phyloP scores from a whole-genome alignment of 352 stramenopile species.

The Phytophthora tubulina region DNA sequence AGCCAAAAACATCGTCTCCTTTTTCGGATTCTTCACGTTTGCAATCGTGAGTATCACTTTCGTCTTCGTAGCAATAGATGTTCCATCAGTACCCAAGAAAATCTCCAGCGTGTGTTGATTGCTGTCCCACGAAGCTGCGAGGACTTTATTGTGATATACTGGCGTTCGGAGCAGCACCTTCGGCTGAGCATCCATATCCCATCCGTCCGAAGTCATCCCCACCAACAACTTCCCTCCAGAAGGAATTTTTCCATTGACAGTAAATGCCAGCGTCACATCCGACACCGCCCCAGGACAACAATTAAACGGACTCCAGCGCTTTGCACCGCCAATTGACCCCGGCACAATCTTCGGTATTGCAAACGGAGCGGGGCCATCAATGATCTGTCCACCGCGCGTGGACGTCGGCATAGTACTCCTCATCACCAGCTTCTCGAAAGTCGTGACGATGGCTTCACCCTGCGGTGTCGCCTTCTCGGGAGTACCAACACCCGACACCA shows the following conservation, averaged over 20 bases:
- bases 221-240: slow-evolving; percentile 55
- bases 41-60: slow-evolving; percentile 53
- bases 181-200: slow-evolving; percentile 66
- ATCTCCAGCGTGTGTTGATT: slow-evolving; percentile 72
- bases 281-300: slow-evolving; percentile 59
- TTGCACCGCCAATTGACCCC: slow-evolving; percentile 49
- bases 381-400: slow-evolving; percentile 68
- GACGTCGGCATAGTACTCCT: slow-evolving; percentile 62
- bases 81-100: slow-evolving; percentile 35
- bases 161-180: slow-evolving; percentile 51
- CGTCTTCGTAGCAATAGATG: slow-evolving; percentile 41
- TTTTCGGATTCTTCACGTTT: slow-evolving; percentile 62
- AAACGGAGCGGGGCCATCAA: slow-evolving; percentile 64
- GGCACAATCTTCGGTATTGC: slow-evolving; percentile 62
- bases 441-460: slow-evolving; percentile 59
- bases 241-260: slow-evolving; percentile 50
- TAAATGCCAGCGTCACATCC: slow-evolving; percentile 67
- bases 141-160: slow-evolving; percentile 39
- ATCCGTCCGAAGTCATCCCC: slow-evolving; percentile 60
- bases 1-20: slow-evolving; percentile 47
- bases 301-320: slow-evolving; percentile 70
- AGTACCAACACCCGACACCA: slow-evolving; percentile 66
- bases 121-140: slow-evolving; percentile 52
- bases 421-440: slow-evolving; percentile 69
- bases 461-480: slow-evolving; percentile 62